Evolutionary conservation across 805 yeast genomes (phyloP).

Genomic region (Pichia phayaonensis): DNA sequence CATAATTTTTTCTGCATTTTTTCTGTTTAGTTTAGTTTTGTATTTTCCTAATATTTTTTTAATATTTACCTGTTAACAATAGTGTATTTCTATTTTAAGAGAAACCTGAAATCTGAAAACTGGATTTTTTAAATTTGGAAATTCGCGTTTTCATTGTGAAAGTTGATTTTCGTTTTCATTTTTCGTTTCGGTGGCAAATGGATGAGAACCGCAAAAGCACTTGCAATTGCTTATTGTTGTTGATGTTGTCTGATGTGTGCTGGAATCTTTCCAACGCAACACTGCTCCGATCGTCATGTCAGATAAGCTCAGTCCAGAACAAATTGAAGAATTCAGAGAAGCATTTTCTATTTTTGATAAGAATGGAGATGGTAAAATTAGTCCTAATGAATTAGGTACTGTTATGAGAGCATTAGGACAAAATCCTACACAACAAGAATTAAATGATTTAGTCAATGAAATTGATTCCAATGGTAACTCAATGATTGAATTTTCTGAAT

Average conservation of each 20-base stretch:
- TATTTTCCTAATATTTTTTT: not conserved
- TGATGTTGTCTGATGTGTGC: not conserved
- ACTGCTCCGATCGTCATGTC: slow-evolving; percentile 36
- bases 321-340: slow-evolving; percentile 94
- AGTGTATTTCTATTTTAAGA: not conserved
- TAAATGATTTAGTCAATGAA: slow-evolving; percentile 94
- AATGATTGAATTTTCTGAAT: slow-evolving; percentile 73
- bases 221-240: not conserved
- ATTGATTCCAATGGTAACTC: slow-evolving; percentile 96
- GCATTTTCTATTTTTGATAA: slow-evolving; percentile 96
- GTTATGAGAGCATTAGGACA: slow-evolving; percentile 99
- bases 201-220: not conserved
- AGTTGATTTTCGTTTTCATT: not conserved
- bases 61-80: not conserved
- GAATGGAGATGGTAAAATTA: slow-evolving; percentile 94
- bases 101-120: not conserved
- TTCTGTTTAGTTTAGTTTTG: not conserved
- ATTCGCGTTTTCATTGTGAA: not conserved
- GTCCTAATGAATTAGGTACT: slow-evolving; percentile 91
- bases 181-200: not conserved
- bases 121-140: not conserved
- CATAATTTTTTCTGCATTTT: not conserved
- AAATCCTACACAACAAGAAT: slow-evolving; percentile 93
- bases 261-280: not conserved
- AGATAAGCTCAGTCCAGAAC: slow-evolving; percentile 89